phyloP scores from a whole-genome alignment of 768 basidiomycete genomes.

The Auricularia sp. region DNA sequence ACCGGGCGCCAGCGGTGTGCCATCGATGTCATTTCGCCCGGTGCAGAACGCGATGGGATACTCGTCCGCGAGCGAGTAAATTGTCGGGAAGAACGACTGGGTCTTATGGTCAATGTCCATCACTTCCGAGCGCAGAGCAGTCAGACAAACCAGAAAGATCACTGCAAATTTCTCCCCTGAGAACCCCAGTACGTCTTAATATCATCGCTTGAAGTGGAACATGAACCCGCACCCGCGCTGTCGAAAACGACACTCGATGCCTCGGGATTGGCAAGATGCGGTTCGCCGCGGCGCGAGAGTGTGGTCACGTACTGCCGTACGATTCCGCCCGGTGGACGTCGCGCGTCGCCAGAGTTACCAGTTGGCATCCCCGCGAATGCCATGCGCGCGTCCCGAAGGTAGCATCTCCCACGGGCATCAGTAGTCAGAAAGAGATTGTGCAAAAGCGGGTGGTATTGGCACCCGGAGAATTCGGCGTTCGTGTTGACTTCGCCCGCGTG shows the following conservation, averaged over 20 bases:
- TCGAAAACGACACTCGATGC: slow-evolving; percentile 61
- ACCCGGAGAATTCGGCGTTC: slow-evolving; percentile 46
- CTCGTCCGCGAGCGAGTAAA: slow-evolving; percentile 57
- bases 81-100: slow-evolving; percentile 60
- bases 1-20: slow-evolving; percentile 34
- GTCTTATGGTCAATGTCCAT: background rate
- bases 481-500: slow-evolving; percentile 35
- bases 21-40: slow-evolving; percentile 45
- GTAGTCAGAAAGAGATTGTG: slow-evolving; percentile 61
- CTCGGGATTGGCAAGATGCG: slow-evolving; percentile 48
- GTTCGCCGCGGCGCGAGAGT: slow-evolving; percentile 30
- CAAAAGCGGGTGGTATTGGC: slow-evolving; percentile 57
- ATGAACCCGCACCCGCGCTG: slow-evolving; percentile 39
- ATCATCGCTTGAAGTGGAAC: slow-evolving; percentile 1
- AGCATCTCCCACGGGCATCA: slow-evolving; percentile 47
- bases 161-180: slow-evolving; percentile 55
- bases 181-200: background rate
- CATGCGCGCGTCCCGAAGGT: slow-evolving; percentile 63
- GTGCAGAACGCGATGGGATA: slow-evolving; percentile 62
- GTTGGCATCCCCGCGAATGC: slow-evolving; percentile 30
- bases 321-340: background rate
- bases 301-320: slow-evolving; percentile 33
- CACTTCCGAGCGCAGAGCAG: background rate
- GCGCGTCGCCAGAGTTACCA: background rate
- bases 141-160: slow-evolving; percentile 48